Base-by-base conservation (phyloP, 768 basidiomycete genomes). In the Lanmaoa pseudosensibilis region DNA sequence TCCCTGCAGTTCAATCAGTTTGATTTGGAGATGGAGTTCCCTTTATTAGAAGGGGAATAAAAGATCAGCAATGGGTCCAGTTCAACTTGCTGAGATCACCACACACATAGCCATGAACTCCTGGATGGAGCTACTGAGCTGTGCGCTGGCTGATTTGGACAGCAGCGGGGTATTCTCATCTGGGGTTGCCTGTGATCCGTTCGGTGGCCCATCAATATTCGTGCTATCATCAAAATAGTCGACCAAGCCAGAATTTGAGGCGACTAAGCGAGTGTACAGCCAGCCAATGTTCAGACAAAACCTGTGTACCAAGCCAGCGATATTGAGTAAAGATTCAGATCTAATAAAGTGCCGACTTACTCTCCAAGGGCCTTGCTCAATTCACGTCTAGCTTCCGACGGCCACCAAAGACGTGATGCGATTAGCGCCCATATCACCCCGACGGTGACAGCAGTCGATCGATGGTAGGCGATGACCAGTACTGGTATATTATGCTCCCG, bases 21-120 rank as follows among this genome's bases (percentile, higher is more conserved):
- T 89, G 65, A 91, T 87, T 65, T 98, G 97, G 12, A 98, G 78
- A 68, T 97, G 94, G 11, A 98, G 77, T 69, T 98, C 97, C 96
- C 94, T 97, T 61, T 18, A 52, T 33, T 1, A 21, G 43, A 45
- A 54, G 8, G 3, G 7, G 11, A 11, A 2, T 50, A 32, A 47
- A 18, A 7, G 21, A 54, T 62, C 46, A 68, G 50, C 52, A 8
- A 57, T 5, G 19, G 5, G 9, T 27, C 33, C 13, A 16, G 7
- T 38, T 12, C n/a, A 27, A 46, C 13, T 18, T 15, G 8, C 13
- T 4, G 2, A 41, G 45, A 49, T 50, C 27, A 12, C 30, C 18
- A 76, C 83, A 32, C 56, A 95, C 94, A 97, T 95, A 5, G 92
- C 86, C 90, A 96, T 94, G 68, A 96, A 95, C 57, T 93, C 87